Conservation (phyloP, 169 alveolate species). For the Plasmodium relictum region DNA sequence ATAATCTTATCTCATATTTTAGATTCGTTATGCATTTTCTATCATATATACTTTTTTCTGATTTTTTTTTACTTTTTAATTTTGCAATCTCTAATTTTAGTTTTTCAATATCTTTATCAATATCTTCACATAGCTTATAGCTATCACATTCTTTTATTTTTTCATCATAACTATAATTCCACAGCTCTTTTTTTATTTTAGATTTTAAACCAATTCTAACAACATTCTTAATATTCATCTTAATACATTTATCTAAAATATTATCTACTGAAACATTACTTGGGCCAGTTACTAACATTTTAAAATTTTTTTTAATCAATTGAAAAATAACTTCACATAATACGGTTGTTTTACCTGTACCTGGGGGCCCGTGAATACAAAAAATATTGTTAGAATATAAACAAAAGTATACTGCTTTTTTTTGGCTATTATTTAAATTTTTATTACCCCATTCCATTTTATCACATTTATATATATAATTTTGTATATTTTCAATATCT, state of each 20-base stretch:
- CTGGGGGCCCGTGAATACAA: conserved; percentile 78
- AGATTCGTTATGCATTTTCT: conserved; percentile 42
- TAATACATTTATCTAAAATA: conserved; percentile 37
- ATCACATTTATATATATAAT: conserved; percentile 34
- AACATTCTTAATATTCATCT: conserved; percentile 33
- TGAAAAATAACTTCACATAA: conserved; percentile 68
- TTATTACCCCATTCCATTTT: conserved; percentile 49
- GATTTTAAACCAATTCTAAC: conserved; percentile 60
- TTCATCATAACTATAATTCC: conserved; percentile 67
- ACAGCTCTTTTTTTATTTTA: conserved; percentile 37
- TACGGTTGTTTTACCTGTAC: conserved; percentile 76
- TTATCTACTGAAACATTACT: conserved; percentile 76
- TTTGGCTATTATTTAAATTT: conserved; percentile 38
- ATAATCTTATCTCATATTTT: conserved; percentile 52
- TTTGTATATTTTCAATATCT: background rate
- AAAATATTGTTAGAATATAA: conserved; percentile 52
- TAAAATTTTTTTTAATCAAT: conserved; percentile 12
- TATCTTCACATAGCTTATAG: conserved; percentile 63
- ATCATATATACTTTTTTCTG: conserved; percentile 9
- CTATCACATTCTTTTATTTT: conserved; percentile 73
- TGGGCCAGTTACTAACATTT: conserved; percentile 63
- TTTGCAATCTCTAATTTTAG: conserved; percentile 38
- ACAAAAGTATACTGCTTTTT: conserved; percentile 66
- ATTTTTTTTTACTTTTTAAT: conserved; percentile 66
- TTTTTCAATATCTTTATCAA: conserved; percentile 63